Evolutionary conservation across 805 yeast genomes (phyloP), one percentile per base, ranked within the genome.

Genomic region (Ogataea degrootiae): DNA sequence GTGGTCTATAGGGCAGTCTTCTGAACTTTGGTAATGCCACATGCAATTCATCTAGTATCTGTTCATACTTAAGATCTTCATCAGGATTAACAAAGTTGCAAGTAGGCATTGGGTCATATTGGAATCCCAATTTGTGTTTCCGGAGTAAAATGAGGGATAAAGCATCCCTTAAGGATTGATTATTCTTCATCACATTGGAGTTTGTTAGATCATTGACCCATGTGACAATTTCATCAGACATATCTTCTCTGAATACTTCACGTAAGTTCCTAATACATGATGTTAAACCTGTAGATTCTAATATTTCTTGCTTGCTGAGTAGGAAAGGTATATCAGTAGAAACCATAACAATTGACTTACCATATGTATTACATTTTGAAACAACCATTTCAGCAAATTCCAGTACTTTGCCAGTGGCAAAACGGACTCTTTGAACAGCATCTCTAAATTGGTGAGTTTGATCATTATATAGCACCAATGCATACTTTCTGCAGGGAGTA

Each of bases 381-480:
- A 88, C 82, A 9, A 87, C 79, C 91, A 86, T 87, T 26, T 71
- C 69, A 2, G 90, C 89, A 65, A 83, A 87, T 38, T 79, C 82
- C 12, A 66, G 66, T 1, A 77, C 78, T 56, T 85, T 82, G 19
- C 75, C 74, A 7, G 94, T 85, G 0, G 89, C 83, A 33, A 74
- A 60, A 42, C 77, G 72, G 7, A 89, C 79, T 35, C 87, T 64
- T 45, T 80, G 82, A 3, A 81, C 77, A 0, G 91, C 90, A 59
- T 89, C 96, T 46, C 80, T 71, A 54, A 76, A 81, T 47, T 90
- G 92, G 48, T 85, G 82, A 34, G 79, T 74, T 56, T 85, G 94
- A 60, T 89, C 96, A 56, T 90, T 88, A 74, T 87, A 88, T 3
- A 86, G 66, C 33, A 81, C 64, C 29, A 89, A 66, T 23, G 72